Evolutionary conservation across 345 rosid species (phyloP).

Genomic region (Citropsis articulata): DNA sequence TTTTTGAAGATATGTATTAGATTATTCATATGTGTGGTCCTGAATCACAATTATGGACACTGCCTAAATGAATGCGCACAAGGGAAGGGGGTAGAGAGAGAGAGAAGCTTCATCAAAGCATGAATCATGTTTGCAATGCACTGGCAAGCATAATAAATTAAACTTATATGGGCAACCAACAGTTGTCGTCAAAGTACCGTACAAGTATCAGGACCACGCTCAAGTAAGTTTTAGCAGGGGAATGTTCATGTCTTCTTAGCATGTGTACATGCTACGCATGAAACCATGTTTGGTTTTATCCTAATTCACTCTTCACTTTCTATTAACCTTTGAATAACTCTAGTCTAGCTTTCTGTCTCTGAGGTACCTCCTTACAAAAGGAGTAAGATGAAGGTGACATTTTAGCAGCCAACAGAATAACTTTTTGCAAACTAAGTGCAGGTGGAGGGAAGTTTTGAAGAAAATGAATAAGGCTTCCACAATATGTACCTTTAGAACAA

Average conservation of each 20-base stretch:
- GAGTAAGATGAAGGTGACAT: not conserved
- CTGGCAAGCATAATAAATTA: not conserved
- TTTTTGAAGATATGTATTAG: not conserved
- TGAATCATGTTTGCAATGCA: not conserved
- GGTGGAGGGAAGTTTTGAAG: not conserved
- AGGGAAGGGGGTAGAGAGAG: not conserved
- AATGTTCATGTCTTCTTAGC: not conserved
- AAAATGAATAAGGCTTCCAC: not conserved
- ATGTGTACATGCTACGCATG: not conserved
- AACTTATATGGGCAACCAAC: not conserved
- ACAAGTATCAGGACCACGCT: not conserved
- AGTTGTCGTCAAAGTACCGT: not conserved
- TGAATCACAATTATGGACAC: not conserved
- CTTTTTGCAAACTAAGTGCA: not conserved
- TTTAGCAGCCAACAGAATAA: not conserved
- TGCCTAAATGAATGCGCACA: not conserved
- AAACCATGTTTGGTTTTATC: not conserved
- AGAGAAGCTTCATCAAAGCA: not conserved
- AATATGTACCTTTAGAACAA: slow-evolving; percentile 69
- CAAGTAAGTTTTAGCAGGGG: not conserved
- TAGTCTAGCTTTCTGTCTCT: not conserved
- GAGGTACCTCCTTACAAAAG: not conserved
- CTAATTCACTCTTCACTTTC: not conserved
- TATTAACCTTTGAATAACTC: not conserved
- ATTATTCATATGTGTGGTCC: not conserved